Percentiles rank a stretch among this genome's conserved stretches.
These are phyloP conservation scores for Herpetomonas samuelpessoai DNA, from an alignment of 208 protist genomes.

Conservation along the genomic window DNA sequence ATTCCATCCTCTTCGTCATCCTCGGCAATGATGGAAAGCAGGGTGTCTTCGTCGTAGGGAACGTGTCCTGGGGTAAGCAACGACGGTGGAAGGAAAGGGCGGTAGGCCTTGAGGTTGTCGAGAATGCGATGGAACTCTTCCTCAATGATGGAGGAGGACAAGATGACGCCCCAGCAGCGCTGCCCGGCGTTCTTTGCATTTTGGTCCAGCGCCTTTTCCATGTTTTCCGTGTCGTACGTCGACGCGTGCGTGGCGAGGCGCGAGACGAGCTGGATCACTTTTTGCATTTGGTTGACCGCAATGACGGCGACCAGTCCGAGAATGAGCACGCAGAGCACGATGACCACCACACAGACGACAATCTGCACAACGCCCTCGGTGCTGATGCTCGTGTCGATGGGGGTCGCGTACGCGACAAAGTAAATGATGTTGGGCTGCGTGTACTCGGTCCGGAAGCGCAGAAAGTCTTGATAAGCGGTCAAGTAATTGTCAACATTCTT, in stretches of 20 bases:
- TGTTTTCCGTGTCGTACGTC: conserved; percentile 50
- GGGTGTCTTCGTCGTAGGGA: neutral
- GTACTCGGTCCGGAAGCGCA: conserved; percentile 22
- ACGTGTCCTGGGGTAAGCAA: conserved; percentile 22
- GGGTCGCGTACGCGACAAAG: conserved; percentile 50
- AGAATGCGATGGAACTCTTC: conserved; percentile 53
- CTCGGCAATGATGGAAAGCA: neutral
- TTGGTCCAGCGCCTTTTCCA: conserved; percentile 36
- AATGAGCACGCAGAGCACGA: conserved; percentile 41
- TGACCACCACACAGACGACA: conserved; percentile 49
- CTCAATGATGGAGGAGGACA: conserved; percentile 25
- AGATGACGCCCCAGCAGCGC: neutral
- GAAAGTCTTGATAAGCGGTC: conserved; percentile 40
- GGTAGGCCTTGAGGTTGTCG: conserved; percentile 46
- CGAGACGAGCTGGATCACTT: conserved; percentile 45
- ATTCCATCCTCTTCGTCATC: neutral
- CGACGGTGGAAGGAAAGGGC: conserved; percentile 53
- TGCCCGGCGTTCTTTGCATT: neutral
- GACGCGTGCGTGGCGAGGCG: conserved; percentile 44
- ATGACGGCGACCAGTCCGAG: conserved; percentile 38
- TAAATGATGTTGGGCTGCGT: conserved; percentile 23
- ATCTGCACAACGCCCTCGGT: conserved; percentile 35
- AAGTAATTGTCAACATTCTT: conserved; percentile 20
- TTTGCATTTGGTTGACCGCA: conserved; percentile 40
- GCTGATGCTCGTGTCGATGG: conserved; percentile 25